A percentile compares a stretch with the other conserved stretches of the same genome.
Evolutionary conservation across 257 asterid genomes (phyloP).

Genomic region (Verbena officinalis): DNA sequence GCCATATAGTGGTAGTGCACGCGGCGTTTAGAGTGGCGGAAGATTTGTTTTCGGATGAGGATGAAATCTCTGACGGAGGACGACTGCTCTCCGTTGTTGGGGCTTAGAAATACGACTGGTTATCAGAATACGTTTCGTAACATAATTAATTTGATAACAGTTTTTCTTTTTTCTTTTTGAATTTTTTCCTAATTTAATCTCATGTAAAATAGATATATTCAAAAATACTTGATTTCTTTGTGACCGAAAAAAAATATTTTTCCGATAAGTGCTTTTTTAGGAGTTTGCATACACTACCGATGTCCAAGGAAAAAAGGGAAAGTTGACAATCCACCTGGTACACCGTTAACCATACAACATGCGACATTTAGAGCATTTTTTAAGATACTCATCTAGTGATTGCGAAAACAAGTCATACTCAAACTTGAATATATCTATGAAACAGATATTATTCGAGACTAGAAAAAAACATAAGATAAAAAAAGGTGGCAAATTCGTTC

Average conservation of each 20-base stretch:
- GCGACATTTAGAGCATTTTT: background rate
- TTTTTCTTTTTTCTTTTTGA: too few species aligned
- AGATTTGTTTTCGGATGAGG: conserved; percentile 69
- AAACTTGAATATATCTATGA: background rate
- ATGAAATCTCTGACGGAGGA: conserved; percentile 57
- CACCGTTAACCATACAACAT: background rate
- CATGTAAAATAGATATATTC: too few species aligned
- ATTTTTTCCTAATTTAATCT: too few species aligned
- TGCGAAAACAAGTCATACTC: background rate
- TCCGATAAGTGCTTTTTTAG: too few species aligned
- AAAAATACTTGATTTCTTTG: too few species aligned
- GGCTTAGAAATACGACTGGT: too few species aligned
- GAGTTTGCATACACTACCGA: too few species aligned
- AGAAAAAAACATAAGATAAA: background rate
- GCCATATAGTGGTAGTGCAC: conserved; percentile 47
- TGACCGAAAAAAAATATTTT: too few species aligned
- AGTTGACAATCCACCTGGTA: too few species aligned
- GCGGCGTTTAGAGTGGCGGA: conserved; percentile 64
- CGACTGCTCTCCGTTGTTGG: conserved; percentile 63
- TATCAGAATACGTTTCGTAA: too few species aligned
- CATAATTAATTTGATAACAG: too few species aligned
- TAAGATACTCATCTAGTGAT: background rate
- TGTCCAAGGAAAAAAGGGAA: too few species aligned
- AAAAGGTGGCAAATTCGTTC: conserved; percentile 22
- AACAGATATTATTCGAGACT: conserved; percentile 1